phyloP scores from a whole-genome alignment of 768 basidiomycete species.

The Omphalotus guepiniiformis region DNA sequence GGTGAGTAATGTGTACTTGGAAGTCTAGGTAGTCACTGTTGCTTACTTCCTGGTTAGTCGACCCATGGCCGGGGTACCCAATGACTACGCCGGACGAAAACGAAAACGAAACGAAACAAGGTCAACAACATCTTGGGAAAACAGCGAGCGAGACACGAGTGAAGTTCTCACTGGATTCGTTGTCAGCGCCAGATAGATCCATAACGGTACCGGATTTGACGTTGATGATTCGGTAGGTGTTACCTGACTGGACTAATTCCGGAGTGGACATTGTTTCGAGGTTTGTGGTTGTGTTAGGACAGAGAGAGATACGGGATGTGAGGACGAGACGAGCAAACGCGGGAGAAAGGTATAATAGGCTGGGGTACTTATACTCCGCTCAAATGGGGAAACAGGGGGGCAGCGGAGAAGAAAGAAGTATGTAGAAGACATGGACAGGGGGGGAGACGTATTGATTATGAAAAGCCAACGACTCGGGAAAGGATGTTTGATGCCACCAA shows the following conservation, averaged over 20 bases:
- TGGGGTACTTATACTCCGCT: too few species aligned
- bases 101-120: not conserved
- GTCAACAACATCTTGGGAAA: not conserved
- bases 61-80: conserved; percentile 39
- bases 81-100: conserved; percentile 34
- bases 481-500: too few species aligned
- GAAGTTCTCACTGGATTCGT: conserved; percentile 35
- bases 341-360: too few species aligned
- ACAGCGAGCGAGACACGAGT: too few species aligned
- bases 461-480: too few species aligned
- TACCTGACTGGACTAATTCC: conserved; percentile 31
- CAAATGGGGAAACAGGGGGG: too few species aligned
- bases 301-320: too few species aligned
- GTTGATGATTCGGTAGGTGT: conserved; percentile 45
- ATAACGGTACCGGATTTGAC: conserved; percentile 46
- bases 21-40: not conserved
- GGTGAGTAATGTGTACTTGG: not conserved
- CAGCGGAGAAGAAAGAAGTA: too few species aligned
- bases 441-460: too few species aligned
- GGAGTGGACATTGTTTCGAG: not conserved
- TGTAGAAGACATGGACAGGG: too few species aligned
- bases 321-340: too few species aligned
- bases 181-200: conserved; percentile 53
- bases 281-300: too few species aligned
- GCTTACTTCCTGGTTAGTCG: conserved; percentile 47